phyloP scores from a whole-genome alignment of 2,329 filamentous ascomycete species.

The Scortechinia acanthostroma region DNA sequence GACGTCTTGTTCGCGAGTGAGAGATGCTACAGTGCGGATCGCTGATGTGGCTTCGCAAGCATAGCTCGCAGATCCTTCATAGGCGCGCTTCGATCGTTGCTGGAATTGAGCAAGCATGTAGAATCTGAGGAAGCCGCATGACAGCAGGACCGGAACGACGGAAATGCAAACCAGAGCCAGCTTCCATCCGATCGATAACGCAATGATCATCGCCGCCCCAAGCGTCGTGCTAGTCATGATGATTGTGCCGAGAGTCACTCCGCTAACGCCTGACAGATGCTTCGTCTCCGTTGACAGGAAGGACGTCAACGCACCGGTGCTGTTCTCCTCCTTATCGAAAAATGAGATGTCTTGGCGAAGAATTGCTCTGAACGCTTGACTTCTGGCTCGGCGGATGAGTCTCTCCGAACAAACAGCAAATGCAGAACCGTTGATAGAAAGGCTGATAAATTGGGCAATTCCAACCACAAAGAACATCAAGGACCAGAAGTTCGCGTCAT shows the following conservation, averaged over 20 bases:
- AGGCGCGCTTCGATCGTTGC: conserved; percentile 70
- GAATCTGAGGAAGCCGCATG: conserved; percentile 81
- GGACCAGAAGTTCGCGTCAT: conserved; percentile 77
- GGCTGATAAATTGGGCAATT: conserved; percentile 64
- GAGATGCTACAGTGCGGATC: conserved; percentile 84
- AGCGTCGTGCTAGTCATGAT: conserved; percentile 76
- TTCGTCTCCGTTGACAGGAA: conserved; percentile 87
- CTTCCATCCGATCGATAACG: conserved; percentile 79
- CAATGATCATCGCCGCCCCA: conserved; percentile 62
- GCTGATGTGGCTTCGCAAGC: conserved; percentile 90
- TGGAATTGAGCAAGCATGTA: conserved; percentile 77
- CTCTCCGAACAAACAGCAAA: conserved; percentile 84
- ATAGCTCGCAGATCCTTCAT: conserved; percentile 75
- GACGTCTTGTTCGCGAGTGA: conserved; percentile 82
- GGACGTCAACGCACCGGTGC: conserved; percentile 77
- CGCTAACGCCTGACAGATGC: conserved; percentile 79
- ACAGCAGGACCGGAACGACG: conserved; percentile 70
- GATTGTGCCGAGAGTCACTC: conserved; percentile 79
- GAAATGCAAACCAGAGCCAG: conserved; percentile 75
- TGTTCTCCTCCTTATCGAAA: conserved; percentile 86
- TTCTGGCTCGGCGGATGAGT: conserved; percentile 75
- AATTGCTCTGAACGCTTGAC: conserved; percentile 77
- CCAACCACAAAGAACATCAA: conserved; percentile 84
- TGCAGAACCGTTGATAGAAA: conserved; percentile 59
- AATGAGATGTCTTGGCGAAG: conserved; percentile 88